Evolutionary conservation across 2,329 filamentous ascomycete genomes (phyloP).

Genomic region (Colletotrichum plurivorum): DNA sequence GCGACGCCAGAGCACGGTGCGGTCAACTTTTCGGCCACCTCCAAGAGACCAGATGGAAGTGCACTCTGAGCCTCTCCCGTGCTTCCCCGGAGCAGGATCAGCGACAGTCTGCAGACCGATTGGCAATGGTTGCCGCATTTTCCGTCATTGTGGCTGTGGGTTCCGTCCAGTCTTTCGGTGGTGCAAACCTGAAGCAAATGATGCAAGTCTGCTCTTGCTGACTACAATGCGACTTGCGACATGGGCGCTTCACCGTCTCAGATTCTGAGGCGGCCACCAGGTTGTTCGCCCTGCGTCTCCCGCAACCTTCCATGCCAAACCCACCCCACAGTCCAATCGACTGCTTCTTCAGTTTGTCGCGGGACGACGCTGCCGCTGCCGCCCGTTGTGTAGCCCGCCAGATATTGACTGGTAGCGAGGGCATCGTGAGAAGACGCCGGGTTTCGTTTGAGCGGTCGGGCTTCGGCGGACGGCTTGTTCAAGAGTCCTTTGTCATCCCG

Average conservation of each 20-base stretch:
- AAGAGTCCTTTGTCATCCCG: conserved; percentile 9
- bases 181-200: conserved; percentile 24
- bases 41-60: not conserved
- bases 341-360: conserved; percentile 5
- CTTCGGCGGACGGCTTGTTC: conserved; percentile 3
- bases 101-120: not conserved
- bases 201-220: conserved; percentile 10
- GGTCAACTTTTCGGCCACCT: conserved; percentile 75
- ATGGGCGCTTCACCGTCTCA: conserved; percentile 35
- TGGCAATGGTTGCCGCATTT: not conserved
- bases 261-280: conserved; percentile 33
- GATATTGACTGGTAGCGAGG: conserved; percentile 10
- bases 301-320: conserved; percentile 18
- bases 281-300: conserved; percentile 27
- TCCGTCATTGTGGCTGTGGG: conserved; percentile 17
- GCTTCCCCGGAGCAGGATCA: not conserved
- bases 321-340: conserved; percentile 1
- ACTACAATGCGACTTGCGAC: conserved; percentile 25
- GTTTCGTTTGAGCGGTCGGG: not conserved
- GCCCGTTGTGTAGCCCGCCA: conserved; percentile 6
- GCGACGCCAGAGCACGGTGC: conserved; percentile 68
- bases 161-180: not conserved
- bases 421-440: conserved; percentile 1
- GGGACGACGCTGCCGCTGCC: conserved; percentile 12
- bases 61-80: conserved; percentile 22